Evolutionary conservation across 441 rosid species (phyloP), one percentile per base, ranked within the genome.

Genomic region (Metrosideros polymorpha): DNA sequence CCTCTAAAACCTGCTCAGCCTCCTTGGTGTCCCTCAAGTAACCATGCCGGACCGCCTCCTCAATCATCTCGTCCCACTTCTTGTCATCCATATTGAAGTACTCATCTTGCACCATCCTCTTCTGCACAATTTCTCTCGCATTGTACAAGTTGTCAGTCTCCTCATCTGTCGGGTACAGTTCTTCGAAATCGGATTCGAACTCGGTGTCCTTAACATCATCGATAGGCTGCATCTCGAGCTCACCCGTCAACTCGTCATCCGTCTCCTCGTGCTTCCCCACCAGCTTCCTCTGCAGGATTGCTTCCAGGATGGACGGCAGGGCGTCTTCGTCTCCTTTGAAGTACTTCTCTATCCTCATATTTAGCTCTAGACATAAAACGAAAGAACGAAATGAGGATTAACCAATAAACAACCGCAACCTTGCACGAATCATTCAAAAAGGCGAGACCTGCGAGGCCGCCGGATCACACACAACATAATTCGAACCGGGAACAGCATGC

Each of bases 41-140:
- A 35, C 98, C 98, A n/a, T 93, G 92, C 59, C 91, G 88, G 53
- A 91, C 85, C 0, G 95, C 95, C 88, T 97, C 98, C 85, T 87
- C 90, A 87, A 97, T 71, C 94, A 97, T 93, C 45, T 85, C 92
- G 88, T 97, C 99, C 98, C 98, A 97, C 90, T 96, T 94, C 91
- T 89, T 91, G 12, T 92, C 96, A 52, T 94, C 97, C 98, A 95
- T 91, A 88, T 94, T 93, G 86, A 93, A 94, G 86, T 61, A 93
- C 76, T 95, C 94, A 89, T 97, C 92, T 83, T 90, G 83, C 45
- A 56, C 87, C 97, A 94, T 92, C 87, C 88, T 96, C 56, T 90
- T 85, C 87, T 84, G 47, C 32, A 91, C 93, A 85, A 90, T 29
- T 10, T 92, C 93, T 45, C 90, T 91, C 2, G 94, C 91, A 88